These are phyloP conservation scores for Oryza nivara DNA, from an alignment of 176 grass and related monocot species.

Conservation along the genomic window DNA sequence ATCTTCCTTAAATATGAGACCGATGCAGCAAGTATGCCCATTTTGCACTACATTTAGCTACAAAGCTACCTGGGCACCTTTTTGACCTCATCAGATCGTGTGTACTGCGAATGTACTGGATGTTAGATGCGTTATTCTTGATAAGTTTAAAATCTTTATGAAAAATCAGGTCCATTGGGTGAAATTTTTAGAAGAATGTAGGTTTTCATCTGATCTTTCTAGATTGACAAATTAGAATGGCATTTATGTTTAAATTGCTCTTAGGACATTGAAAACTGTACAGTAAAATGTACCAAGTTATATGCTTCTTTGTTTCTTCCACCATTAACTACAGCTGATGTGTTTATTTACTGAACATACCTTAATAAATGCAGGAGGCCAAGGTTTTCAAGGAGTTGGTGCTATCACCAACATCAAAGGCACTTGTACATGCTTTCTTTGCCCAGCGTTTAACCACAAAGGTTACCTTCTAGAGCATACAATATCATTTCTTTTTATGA, in stretches of 20 bases:
- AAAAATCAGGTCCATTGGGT: not conserved
- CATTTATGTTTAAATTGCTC: not conserved
- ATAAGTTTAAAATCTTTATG: not conserved
- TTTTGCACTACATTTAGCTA: not conserved
- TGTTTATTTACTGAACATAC: slow-evolving; percentile 3
- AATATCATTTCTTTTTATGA: slow-evolving; percentile 35
- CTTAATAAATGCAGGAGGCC: slow-evolving; percentile 70
- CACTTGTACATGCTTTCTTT: slow-evolving; percentile 92
- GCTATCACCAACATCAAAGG: slow-evolving; percentile 69
- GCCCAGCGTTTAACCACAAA: slow-evolving; percentile 85
- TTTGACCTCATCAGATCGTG: not conserved
- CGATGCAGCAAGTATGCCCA: not conserved
- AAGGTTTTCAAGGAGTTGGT: slow-evolving; percentile 90
- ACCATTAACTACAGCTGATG: slow-evolving; percentile 10
- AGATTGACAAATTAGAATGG: slow-evolving; percentile 4
- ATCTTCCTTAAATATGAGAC: not conserved
- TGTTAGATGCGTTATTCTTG: not conserved
- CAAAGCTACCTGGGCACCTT: not conserved
- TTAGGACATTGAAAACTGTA: not conserved
- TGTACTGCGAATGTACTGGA: slow-evolving; percentile 10
- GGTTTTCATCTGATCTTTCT: slow-evolving; percentile 1
- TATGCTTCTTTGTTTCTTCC: not conserved
- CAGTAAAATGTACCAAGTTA: not conserved
- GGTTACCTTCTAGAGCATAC: slow-evolving; percentile 44
- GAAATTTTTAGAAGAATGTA: slow-evolving; percentile 29